Base-by-base conservation (phyloP, 805 yeast genomes). In the Monosporozyma aquatica region DNA sequence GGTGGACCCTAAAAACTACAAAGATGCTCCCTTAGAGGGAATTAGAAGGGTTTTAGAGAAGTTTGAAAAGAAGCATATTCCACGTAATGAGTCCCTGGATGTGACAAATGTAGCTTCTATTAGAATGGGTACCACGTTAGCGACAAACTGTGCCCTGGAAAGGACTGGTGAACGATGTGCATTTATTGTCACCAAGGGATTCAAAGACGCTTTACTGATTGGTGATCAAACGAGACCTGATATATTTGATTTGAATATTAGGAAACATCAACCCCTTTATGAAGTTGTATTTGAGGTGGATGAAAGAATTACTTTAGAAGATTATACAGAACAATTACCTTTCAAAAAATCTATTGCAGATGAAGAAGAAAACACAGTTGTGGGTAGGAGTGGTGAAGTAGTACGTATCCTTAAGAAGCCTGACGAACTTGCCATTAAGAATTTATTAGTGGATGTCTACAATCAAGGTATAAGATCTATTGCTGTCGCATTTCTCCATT, bases 201-300 rank as follows among this genome's bases (percentile, higher is more conserved):
- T 87, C 64, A 76, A 76, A 51, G 97, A 90, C 56, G 78, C 84
- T 30, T 67, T 90, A 47, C 63, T 70, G 2, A 89, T 90, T 51
- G 97, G 97, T 2, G 87, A 86, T 56, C 97, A 90, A 60, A 76
- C 95, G 2, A 71, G 97, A 53, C 97, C 97, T 2, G 71, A 80
- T 52, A 87, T 90, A 41, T 90, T 90, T 55, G 95, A 87, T 52
- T 67, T 90, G 49, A 73, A 83, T 5, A 85, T 89, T 36, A 67
- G 71, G 40, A 84, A 80, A 54, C 80, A 87, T 10, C 79, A 73
- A 5, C 80, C 78, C 17, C 68, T 90, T 25, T 87, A 87, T 53
- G 79, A 80, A 40, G 59, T 71, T 2, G 96, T 90, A 1, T 70
- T 81, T 33, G 97, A 90, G 61, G 69, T 90, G 33, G 95, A 87